These are phyloP conservation scores for Oryza meridionalis DNA, from an alignment of 176 grass and related monocot species.

Conservation along the genomic window DNA sequence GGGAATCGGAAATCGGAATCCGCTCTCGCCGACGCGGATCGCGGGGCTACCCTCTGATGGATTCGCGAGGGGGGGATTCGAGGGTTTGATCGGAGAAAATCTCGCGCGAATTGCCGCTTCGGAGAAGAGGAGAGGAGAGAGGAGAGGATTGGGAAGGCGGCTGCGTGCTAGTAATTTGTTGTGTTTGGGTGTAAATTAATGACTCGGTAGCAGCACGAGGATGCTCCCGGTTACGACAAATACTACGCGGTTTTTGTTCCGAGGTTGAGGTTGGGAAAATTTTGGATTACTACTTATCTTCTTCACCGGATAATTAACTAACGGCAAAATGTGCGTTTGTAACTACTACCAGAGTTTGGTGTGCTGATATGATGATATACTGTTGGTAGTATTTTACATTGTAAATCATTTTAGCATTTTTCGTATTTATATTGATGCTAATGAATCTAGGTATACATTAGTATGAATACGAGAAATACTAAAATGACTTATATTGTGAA, in stretches of 20 bases:
- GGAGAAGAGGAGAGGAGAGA: neutral
- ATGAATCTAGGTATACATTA: no score
- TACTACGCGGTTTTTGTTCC: neutral
- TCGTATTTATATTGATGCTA: no score
- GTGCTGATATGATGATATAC: no score
- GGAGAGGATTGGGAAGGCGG: neutral
- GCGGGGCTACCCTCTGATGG: neutral
- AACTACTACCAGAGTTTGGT: no score
- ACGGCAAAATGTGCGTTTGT: neutral
- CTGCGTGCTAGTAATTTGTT: neutral
- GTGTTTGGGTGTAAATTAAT: neutral
- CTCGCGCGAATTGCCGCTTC: neutral
- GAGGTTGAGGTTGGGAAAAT: neutral
- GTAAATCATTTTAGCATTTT: no score
- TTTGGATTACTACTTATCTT: neutral
- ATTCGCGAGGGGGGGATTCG: constrained; percentile 11
- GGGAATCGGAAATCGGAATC: neutral
- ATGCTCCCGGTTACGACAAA: neutral
- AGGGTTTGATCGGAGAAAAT: constrained; percentile 35
- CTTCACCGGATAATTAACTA: neutral
- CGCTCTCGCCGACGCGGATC: neutral
- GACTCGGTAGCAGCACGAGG: constrained; percentile 17
- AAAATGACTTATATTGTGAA: no score
- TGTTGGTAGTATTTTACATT: no score
- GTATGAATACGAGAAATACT: no score